A percentile compares a stretch with the other conserved stretches of the same genome.
These are phyloP conservation scores for Lactarius psammicola DNA, from an alignment of 768 basidiomycete genomes.

Conservation along the genomic window DNA sequence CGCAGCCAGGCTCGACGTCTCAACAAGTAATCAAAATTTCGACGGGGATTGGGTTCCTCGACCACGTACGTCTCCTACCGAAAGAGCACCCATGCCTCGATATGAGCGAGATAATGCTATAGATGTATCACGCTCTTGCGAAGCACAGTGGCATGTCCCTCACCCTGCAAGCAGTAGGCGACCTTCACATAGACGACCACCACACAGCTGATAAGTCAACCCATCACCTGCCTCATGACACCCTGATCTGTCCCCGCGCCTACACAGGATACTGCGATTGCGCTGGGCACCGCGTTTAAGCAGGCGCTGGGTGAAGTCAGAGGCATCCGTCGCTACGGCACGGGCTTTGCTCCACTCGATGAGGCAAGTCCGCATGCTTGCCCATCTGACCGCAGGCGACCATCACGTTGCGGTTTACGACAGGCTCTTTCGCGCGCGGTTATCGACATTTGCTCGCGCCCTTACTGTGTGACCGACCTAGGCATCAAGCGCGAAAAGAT, in stretches of 20 bases:
- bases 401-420: constrained; percentile 11
- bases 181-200: constrained; percentile 97
- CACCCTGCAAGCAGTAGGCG: constrained; percentile 87
- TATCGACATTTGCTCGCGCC: constrained; percentile 96
- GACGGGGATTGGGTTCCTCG: constrained; percentile 98
- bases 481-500: constrained; percentile 87
- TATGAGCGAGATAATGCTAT: background rate
- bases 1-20: constrained; percentile 56
- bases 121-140: constrained; percentile 99
- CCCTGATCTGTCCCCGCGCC: constrained; percentile 23
- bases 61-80: constrained; percentile 65
- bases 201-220: constrained; percentile 93
- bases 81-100: background rate
- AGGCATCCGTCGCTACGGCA: constrained; percentile 94
- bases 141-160: constrained; percentile 96
- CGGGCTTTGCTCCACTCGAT: constrained; percentile 94
- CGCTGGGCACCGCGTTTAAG: constrained; percentile 89
- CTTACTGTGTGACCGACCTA: constrained; percentile 91
- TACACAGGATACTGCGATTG: constrained; percentile 85
- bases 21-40: constrained; percentile 78
- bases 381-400: background rate
- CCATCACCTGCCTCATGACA: background rate
- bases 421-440: constrained; percentile 95
- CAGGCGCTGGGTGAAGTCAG: constrained; percentile 91
- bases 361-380: constrained; percentile 57